Conservation (phyloP, 371 early-diverging fungal species). For the Rhizopus delemar region DNA sequence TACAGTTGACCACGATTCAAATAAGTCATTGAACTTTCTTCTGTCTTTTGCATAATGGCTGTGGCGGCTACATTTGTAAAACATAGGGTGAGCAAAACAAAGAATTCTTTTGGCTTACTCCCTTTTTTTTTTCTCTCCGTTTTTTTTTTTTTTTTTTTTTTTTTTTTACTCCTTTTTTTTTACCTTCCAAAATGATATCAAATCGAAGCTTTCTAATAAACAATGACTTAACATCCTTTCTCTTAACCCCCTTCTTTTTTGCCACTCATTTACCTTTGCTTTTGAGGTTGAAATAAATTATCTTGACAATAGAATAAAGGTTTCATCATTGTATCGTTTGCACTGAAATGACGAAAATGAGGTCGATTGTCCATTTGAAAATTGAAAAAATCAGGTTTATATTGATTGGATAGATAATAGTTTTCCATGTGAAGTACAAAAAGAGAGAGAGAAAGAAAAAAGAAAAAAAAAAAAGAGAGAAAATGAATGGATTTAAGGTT, state of each 20-base stretch:
- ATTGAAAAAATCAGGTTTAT: conserved; percentile 12
- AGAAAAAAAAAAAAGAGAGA: background rate
- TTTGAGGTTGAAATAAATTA: conserved; percentile 3
- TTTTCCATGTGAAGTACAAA: conserved; percentile 4
- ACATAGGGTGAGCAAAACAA: conserved; percentile 1
- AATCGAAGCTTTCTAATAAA: conserved; percentile 24
- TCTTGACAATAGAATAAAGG: conserved; percentile 2
- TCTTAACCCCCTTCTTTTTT: conserved; percentile 1
- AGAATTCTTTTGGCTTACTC: background rate
- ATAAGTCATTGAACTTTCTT: conserved; percentile 33
- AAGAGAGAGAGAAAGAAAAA: conserved; percentile 6
- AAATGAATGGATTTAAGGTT: background rate
- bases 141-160: background rate
- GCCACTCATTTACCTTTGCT: background rate
- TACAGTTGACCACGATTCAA: conserved; percentile 58
- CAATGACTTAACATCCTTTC: background rate
- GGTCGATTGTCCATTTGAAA: conserved; percentile 4
- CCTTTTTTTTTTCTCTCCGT: no score
- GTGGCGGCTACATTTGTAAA: conserved; percentile 20
- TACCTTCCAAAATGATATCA: conserved; percentile 35
- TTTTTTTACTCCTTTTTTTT: background rate
- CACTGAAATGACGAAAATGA: conserved; percentile 26
- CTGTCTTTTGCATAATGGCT: conserved; percentile 32
- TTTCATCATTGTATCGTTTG: conserved; percentile 11
- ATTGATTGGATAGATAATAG: background rate